These are phyloP conservation scores for Cercospora sp. DNA, from an alignment of 2,329 filamentous ascomycete species.

Conservation along the genomic window DNA sequence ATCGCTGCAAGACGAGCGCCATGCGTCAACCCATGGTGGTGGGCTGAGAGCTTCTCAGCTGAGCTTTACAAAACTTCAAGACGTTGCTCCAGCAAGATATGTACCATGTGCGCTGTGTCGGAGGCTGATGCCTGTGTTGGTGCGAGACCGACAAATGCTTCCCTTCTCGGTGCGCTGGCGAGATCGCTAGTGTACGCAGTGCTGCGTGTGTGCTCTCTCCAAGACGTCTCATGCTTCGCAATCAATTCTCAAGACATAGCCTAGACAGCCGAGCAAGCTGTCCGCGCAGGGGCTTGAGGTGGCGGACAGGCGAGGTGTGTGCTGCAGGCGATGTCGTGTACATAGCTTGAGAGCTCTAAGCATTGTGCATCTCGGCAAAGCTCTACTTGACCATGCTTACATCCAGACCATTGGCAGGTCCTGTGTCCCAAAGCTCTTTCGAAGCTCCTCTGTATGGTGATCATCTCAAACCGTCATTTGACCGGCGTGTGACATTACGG, in stretches of 20 bases:
- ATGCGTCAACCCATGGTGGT: background rate
- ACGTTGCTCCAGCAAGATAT: background rate
- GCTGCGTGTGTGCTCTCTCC: no score
- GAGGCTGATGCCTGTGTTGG: no score
- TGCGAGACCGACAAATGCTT: no score
- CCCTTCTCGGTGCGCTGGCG: no score
- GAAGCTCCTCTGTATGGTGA: background rate
- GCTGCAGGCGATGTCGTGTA: background rate
- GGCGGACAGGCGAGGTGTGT: no score
- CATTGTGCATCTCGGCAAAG: background rate
- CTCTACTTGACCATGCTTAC: background rate
- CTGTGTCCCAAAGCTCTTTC: background rate
- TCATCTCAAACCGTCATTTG: background rate
- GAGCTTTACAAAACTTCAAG: background rate
- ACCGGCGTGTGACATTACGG: background rate
- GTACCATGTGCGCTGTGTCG: background rate
- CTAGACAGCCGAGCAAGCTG: no score
- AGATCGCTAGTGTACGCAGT: no score
- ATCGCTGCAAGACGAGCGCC: background rate
- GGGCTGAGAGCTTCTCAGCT: background rate
- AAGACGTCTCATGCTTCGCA: no score
- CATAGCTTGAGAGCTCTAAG: background rate
- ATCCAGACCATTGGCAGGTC: background rate
- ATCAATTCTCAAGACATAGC: no score
- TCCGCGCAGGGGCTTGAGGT: no score